Evolutionary conservation across 169 alveolate species (phyloP).

Genomic region (Plasmodium sp.): DNA sequence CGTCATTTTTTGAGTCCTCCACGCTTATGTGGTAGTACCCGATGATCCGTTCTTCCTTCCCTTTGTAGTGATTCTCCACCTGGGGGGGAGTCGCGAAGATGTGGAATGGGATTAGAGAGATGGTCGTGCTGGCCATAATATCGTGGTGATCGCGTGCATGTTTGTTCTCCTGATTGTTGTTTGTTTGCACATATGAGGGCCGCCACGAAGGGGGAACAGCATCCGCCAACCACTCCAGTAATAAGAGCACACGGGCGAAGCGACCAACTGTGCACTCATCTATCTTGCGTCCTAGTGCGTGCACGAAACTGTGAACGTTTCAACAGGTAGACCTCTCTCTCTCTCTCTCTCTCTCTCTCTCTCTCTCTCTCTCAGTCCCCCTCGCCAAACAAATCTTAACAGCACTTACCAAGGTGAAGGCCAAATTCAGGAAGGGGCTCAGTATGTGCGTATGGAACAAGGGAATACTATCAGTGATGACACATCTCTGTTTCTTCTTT

Average conservation of each 20-base stretch:
- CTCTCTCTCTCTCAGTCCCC: neutral
- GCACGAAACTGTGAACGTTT: neutral
- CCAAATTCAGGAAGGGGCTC: conserved; percentile 39
- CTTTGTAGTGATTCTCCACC: conserved; percentile 65
- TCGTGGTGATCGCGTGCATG: neutral
- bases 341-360: neutral
- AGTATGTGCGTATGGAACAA: conserved; percentile 63
- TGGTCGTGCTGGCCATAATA: neutral
- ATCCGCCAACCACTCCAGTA: neutral
- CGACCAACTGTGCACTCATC: neutral
- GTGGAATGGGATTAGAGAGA: neutral
- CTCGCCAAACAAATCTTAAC: neutral
- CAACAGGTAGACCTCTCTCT: neutral
- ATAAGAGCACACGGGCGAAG: neutral
- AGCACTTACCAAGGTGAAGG: conserved; percentile 49
- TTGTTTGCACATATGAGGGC: neutral
- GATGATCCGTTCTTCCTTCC: conserved; percentile 28
- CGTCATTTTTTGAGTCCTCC: conserved; percentile 41
- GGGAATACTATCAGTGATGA: conserved; percentile 48
- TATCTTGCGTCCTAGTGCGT: neutral
- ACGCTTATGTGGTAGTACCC: conserved; percentile 55
- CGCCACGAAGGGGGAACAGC: neutral
- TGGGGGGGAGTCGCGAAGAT: neutral
- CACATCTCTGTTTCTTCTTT: conserved; percentile 16
- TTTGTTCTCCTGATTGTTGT: neutral